Conservation (phyloP, 768 basidiomycete species). For the Psilocybe tampanensis region DNA sequence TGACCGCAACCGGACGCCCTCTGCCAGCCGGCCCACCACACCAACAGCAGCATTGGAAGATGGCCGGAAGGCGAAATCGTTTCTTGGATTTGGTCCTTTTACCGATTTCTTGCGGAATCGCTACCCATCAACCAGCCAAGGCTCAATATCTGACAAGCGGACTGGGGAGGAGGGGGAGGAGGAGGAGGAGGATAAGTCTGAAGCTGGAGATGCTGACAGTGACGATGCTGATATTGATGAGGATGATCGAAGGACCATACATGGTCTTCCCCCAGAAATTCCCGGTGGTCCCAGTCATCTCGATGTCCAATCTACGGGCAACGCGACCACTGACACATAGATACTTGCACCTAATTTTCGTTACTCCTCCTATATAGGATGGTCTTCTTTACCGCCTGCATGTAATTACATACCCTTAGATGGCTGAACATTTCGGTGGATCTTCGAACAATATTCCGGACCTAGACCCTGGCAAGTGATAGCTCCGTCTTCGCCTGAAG, state of each 20-base stretch:
- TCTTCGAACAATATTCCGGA: background rate
- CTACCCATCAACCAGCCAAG: slow-evolving; percentile 50
- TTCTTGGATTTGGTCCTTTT: slow-evolving; percentile 65
- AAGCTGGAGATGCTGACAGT: slow-evolving; percentile 13
- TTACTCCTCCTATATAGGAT: background rate
- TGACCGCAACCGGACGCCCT: slow-evolving; percentile 34
- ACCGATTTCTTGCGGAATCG: slow-evolving; percentile 65
- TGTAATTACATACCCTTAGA: background rate
- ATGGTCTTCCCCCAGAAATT: slow-evolving; percentile 33
- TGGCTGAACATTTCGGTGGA: too few relatives aligned
- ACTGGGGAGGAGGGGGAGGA: slow-evolving; percentile 8
- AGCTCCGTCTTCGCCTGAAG: background rate
- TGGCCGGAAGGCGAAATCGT: slow-evolving; percentile 43
- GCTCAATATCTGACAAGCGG: slow-evolving; percentile 18
- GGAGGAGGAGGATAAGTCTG: slow-evolving; percentile 2
- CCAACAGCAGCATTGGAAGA: slow-evolving; percentile 49
- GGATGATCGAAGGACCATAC: slow-evolving; percentile 48
- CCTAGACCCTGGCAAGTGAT: slow-evolving; percentile 1
- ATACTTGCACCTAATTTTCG: background rate
- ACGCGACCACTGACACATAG: slow-evolving; percentile 3
- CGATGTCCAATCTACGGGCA: background rate
- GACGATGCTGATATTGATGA: slow-evolving; percentile 31
- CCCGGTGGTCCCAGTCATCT: slow-evolving; percentile 16
- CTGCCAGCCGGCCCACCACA: slow-evolving; percentile 59
- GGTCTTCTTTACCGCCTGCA: background rate